These are phyloP conservation scores for Trichoderma koningiopsis DNA, from an alignment of 2,329 filamentous ascomycete species.

Conservation along the genomic window DNA sequence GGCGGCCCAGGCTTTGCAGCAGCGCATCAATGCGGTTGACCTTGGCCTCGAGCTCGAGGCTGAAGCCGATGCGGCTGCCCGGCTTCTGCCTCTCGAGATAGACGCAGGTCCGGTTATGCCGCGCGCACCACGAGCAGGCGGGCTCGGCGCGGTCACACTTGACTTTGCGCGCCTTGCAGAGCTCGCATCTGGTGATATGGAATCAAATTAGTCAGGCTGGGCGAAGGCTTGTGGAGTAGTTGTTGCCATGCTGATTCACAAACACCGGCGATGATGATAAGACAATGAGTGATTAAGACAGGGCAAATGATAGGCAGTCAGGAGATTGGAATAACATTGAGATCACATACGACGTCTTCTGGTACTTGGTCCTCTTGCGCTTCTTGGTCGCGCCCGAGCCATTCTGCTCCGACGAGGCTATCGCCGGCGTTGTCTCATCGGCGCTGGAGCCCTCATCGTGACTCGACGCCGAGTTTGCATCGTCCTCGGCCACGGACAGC, in stretches of 20 bases:
- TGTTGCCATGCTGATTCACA: too few species aligned
- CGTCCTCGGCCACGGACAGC: slow-evolving; percentile 40
- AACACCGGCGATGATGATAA: not conserved
- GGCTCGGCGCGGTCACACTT: slow-evolving; percentile 57
- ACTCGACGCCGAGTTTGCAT: slow-evolving; percentile 41
- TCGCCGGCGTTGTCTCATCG: slow-evolving; percentile 36
- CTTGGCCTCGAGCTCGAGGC: slow-evolving; percentile 60
- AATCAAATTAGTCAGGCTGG: slow-evolving; percentile 4
- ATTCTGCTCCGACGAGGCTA: slow-evolving; percentile 30
- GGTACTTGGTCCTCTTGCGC: slow-evolving; percentile 45
- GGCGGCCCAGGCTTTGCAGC: slow-evolving; percentile 46
- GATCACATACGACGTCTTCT: slow-evolving; percentile 48
- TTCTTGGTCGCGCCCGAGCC: slow-evolving; percentile 39
- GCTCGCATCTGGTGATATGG: slow-evolving; percentile 42
- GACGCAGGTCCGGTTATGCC: slow-evolving; percentile 67
- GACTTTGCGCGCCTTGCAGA: slow-evolving; percentile 50
- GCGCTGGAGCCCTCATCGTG: slow-evolving; percentile 44
- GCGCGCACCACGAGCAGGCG: slow-evolving; percentile 70
- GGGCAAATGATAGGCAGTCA: not conserved
- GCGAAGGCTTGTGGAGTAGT: not conserved
- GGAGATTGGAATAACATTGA: not conserved
- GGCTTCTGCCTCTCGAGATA: slow-evolving; percentile 73
- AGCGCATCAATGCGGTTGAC: slow-evolving; percentile 55
- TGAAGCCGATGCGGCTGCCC: slow-evolving; percentile 63
- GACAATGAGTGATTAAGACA: not conserved